Percentiles rank a stretch among this genome's conserved stretches.
phyloP scores from a whole-genome alignment of 345 rosid species.

The Lagerstroemia speciosa region DNA sequence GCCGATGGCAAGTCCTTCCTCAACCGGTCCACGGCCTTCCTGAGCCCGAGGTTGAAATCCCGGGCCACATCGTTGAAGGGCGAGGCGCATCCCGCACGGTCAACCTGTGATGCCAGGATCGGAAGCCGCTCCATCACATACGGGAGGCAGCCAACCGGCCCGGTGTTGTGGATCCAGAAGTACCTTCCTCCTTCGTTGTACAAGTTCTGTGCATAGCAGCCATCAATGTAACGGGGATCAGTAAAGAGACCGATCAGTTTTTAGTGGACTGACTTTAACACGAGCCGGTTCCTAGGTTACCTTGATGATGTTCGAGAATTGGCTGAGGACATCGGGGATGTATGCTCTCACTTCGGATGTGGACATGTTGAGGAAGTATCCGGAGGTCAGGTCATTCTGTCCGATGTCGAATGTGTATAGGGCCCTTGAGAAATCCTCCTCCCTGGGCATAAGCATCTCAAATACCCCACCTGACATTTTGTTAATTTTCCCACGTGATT shows the following conservation, averaged over 20 bases:
- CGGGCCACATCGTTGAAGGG: slow-evolving; percentile 59
- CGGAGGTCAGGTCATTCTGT: slow-evolving; percentile 64
- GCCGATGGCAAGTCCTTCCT: slow-evolving; percentile 42
- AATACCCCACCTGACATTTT: slow-evolving; percentile 26
- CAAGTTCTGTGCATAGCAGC: slow-evolving; percentile 20
- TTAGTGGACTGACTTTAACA: neutral
- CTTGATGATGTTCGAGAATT: slow-evolving; percentile 16
- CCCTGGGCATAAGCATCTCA: slow-evolving; percentile 40
- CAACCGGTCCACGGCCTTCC: slow-evolving; percentile 34
- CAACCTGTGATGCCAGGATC: slow-evolving; percentile 29
- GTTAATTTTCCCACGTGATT: neutral
- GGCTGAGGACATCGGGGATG: slow-evolving; percentile 45
- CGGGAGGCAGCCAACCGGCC: slow-evolving; percentile 69
- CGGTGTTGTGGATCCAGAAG: slow-evolving; percentile 83
- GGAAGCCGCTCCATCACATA: slow-evolving; percentile 45
- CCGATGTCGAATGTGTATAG: slow-evolving; percentile 67
- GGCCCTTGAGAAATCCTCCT: slow-evolving; percentile 36
- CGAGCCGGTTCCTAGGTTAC: neutral
- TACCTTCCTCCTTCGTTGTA: slow-evolving; percentile 59
- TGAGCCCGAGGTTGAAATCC: slow-evolving; percentile 42
- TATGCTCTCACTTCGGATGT: slow-evolving; percentile 44
- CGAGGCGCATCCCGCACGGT: slow-evolving; percentile 49
- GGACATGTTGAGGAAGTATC: slow-evolving; percentile 55
- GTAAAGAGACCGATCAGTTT: neutral
- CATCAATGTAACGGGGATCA: neutral